Evolutionary conservation across 2,329 filamentous ascomycete genomes (phyloP).

Genomic region (Pyrenophora graminea): DNA sequence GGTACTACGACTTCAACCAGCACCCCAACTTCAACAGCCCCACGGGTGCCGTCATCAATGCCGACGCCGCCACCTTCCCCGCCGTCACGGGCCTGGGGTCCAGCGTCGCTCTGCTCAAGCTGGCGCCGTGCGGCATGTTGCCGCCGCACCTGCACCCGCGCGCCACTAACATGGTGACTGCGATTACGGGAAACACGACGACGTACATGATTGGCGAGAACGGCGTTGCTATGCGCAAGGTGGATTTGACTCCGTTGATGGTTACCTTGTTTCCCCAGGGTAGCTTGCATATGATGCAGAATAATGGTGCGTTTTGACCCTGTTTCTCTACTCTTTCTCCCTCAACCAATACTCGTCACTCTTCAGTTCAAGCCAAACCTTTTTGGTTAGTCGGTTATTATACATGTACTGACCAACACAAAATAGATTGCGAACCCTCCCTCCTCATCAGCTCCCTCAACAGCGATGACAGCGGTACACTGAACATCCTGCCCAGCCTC

Average conservation of each 20-base stretch:
- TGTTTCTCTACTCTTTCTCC: too few relatives aligned
- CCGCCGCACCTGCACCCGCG: slow-evolving; percentile 57
- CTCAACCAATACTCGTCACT: too few relatives aligned
- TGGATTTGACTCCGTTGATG: slow-evolving; percentile 50
- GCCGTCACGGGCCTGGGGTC: slow-evolving; percentile 54
- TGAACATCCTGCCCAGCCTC: slow-evolving; percentile 53
- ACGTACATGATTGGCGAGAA: slow-evolving; percentile 60
- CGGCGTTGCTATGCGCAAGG: slow-evolving; percentile 50
- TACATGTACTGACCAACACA: neutral
- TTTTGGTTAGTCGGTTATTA: too few relatives aligned
- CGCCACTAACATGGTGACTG: slow-evolving; percentile 56
- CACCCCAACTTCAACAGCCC: slow-evolving; percentile 52
- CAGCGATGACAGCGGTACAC: slow-evolving; percentile 56
- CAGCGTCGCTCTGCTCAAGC: slow-evolving; percentile 52
- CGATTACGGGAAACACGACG: slow-evolving; percentile 54
- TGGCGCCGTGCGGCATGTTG: slow-evolving; percentile 59
- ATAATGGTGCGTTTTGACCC: slow-evolving; percentile 48
- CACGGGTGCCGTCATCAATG: slow-evolving; percentile 56
- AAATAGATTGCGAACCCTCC: slow-evolving; percentile 53
- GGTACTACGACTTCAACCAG: slow-evolving; percentile 56
- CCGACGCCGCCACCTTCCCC: slow-evolving; percentile 55
- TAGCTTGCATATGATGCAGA: slow-evolving; percentile 57
- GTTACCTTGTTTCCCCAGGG: slow-evolving; percentile 58
- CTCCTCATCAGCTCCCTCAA: slow-evolving; percentile 57
- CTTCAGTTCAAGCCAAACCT: too few relatives aligned